Percentiles rank a stretch among this genome's conserved stretches.
Conservation (phyloP, 139 green algal species). For the Chlamydomonas asymmetrica region DNA sequence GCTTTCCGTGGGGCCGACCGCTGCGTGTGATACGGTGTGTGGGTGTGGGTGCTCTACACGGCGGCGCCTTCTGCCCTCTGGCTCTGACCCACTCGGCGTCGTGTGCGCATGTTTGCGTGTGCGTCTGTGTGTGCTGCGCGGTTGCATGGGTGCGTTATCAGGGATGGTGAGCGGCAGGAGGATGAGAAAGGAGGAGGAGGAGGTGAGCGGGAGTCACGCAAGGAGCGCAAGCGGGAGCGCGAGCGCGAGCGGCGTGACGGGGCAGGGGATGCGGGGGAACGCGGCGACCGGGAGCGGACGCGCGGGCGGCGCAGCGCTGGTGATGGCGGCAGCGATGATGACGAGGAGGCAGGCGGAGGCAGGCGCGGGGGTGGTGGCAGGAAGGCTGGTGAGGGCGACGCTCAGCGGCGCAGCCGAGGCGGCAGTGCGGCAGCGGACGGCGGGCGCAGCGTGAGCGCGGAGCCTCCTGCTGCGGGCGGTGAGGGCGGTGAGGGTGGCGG, state of each 20-base stretch:
- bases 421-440: conserved; percentile 1
- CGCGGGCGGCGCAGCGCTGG: neutral
- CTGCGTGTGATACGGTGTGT: too few species aligned
- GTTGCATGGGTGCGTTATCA: neutral
- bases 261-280: conserved; percentile 8
- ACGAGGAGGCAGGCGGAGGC: conserved; percentile 11
- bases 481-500: conserved; percentile 1
- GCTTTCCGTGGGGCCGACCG: too few species aligned
- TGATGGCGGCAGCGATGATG: neutral
- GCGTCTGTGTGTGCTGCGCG: neutral
- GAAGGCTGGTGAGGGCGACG: neutral
- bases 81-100: neutral
- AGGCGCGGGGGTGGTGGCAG: conserved; percentile 14
- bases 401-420: neutral
- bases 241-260: conserved; percentile 20
- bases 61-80: neutral
- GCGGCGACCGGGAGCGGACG: neutral
- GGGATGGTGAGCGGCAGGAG: conserved; percentile 13
- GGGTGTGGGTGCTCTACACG: neutral
- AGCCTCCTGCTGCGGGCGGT: neutral
- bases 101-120: neutral
- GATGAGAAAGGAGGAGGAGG: conserved; percentile 10
- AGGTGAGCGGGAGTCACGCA: conserved; percentile 11
- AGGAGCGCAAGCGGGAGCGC: conserved; percentile 18
- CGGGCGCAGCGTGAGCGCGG: neutral